Conservation (phyloP, 1,284 basidiomycete species). For the Sporisorium exsertum region DNA sequence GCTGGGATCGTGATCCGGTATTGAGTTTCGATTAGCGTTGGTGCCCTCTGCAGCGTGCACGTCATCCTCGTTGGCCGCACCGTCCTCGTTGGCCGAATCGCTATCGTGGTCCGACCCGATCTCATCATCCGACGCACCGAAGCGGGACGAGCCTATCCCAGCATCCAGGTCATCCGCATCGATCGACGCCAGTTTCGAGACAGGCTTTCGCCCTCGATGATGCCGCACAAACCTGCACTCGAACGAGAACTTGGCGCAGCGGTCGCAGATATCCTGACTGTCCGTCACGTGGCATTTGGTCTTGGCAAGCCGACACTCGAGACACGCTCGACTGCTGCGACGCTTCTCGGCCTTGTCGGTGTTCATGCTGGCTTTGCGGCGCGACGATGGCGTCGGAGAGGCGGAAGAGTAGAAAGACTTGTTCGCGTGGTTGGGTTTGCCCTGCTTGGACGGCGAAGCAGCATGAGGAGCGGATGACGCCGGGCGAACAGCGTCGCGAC, state of each 20-base stretch:
- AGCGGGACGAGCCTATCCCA: conserved; percentile 6
- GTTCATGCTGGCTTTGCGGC: conserved; percentile 32
- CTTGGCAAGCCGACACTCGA: conserved; percentile 49
- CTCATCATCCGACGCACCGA: conserved; percentile 27
- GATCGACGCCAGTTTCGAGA: conserved; percentile 41
- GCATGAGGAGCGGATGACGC: background rate
- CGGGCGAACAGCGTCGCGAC: conserved; percentile 4
- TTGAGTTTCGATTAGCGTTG: background rate
- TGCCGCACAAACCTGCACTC: conserved; percentile 48
- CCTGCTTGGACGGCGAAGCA: conserved; percentile 16
- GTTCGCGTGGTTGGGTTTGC: conserved; percentile 3
- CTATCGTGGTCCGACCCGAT: conserved; percentile 29
- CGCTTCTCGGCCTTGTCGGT: conserved; percentile 43
- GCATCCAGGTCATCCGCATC: conserved; percentile 31
- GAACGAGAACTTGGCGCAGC: conserved; percentile 47
- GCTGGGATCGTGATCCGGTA: conserved; percentile 6
- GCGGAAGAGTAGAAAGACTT: conserved; percentile 6
- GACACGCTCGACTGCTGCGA: conserved; percentile 43
- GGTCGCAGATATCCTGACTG: conserved; percentile 37
- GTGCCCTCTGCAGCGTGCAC: background rate
- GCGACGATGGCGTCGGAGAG: conserved; percentile 1
- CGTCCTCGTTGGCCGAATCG: conserved; percentile 25
- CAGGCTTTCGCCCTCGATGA: conserved; percentile 44
- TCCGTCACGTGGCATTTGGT: conserved; percentile 44
- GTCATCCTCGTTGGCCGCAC: conserved; percentile 3